Evolutionary conservation across 1,139 yeast species (phyloP), one percentile per base, ranked within the genome.

Genomic region (Trichomonascaceae sp.): DNA sequence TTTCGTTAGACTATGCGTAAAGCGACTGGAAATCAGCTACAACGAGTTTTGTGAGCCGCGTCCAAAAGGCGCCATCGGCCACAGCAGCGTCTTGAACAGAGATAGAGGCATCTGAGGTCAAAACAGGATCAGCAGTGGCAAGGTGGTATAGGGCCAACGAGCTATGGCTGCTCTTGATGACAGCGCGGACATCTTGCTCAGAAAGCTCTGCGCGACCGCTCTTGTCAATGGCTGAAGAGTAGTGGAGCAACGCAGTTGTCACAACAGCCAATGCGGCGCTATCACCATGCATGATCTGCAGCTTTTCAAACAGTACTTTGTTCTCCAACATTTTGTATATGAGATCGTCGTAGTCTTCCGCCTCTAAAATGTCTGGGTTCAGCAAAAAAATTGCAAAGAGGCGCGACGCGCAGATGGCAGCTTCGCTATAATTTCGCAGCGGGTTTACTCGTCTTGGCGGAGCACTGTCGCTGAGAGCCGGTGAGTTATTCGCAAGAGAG

Each of bases 311-410:
- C 4, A 49, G 45, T 9, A 43, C 47, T 8, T 51, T 35, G 5
- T 45, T 40, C 16, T 48, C 54, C 13, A 60, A 46, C 1, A 57
- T 36, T 35, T 50, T 52, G 42, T 56, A 55, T 31, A 60, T 44
- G 29, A 61, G 43, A 28, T 52, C 57, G 33, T 52, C 53, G 44
- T 59, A 56, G 35, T 56, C 56, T 13, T 46, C 47, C 4, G 51
- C 46, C 9, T 20, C 23, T 6, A 20, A 11, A 11, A 20, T 20
- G 11, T 42, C 45, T 11, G 9, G 23, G 11, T 20, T 8, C 23
- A 20, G 23, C 23, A 20, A 11, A 11, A 20, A 20, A 11, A 11
- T 20, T 6, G 23, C 23, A 20, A 20, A 20, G 11, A 20, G 6
- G 23, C 23, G 23, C 6, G 23, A 6, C 6, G 11, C 11, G 23